Evolutionary conservation across 495 filamentous ascomycete genomes (phyloP).

Genomic region (Daldinia caldariorum): DNA sequence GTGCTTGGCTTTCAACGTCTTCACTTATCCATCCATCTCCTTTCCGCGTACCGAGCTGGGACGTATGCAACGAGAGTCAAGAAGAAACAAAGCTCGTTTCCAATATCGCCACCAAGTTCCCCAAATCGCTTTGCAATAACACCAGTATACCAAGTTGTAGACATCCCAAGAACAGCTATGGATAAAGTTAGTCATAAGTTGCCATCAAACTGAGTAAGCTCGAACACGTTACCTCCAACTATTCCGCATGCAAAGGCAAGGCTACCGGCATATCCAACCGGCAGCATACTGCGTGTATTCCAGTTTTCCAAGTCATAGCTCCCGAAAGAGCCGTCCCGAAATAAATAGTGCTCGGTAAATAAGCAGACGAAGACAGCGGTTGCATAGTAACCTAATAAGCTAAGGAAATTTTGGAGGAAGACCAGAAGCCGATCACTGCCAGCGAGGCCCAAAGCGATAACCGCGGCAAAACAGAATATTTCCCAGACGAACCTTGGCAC

Average conservation of each 20-base stretch:
- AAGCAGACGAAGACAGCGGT: conserved; percentile 67
- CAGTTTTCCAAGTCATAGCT: conserved; percentile 63
- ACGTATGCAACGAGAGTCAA: conserved; percentile 55
- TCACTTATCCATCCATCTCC: conserved; percentile 20
- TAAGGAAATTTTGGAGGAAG: conserved; percentile 64
- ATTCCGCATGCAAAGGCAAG: conserved; percentile 57
- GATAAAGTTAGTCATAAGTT: conserved; percentile 20
- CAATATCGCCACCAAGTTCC: conserved; percentile 63
- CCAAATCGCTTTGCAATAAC: conserved; percentile 61
- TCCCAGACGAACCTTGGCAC: conserved; percentile 62
- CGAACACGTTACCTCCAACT: conserved; percentile 48
- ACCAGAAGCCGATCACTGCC: conserved; percentile 56
- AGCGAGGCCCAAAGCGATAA: conserved; percentile 56
- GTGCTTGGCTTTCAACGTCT: conserved; percentile 14
- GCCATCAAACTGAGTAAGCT: conserved; percentile 3
- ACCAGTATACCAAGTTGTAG: conserved; percentile 61
- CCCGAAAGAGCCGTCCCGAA: conserved; percentile 56
- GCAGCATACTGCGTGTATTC: conserved; percentile 59
- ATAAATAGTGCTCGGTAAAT: conserved; percentile 68
- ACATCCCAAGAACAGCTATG: conserved; percentile 59
- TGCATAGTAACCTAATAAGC: conserved; percentile 68
- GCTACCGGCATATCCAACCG: conserved; percentile 59
- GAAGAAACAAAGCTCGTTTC: conserved; percentile 63
- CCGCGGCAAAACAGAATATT: conserved; percentile 54
- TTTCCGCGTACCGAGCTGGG: conserved; percentile 46